Evolutionary conservation across 352 stramenopile species (phyloP).

Genomic region (Globisporangium spinosum): DNA sequence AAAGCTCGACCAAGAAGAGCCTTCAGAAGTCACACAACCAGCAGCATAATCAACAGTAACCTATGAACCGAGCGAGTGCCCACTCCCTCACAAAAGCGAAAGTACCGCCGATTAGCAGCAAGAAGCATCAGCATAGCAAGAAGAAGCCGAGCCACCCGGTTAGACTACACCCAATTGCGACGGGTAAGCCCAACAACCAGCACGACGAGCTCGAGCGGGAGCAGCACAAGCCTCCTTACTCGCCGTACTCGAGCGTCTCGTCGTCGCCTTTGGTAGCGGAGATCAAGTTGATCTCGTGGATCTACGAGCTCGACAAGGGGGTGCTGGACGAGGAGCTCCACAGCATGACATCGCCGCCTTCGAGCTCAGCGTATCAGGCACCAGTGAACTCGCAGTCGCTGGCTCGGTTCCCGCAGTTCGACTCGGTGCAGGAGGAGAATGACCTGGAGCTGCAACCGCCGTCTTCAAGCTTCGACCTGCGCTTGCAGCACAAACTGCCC

Average conservation of each 20-base stretch:
- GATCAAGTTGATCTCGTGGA: slow-evolving; percentile 60
- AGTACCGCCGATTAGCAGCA: slow-evolving; percentile 1
- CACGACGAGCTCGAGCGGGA: slow-evolving; percentile 20
- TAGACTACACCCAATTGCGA: slow-evolving; percentile 26
- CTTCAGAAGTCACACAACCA: slow-evolving; percentile 7
- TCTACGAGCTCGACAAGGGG: slow-evolving; percentile 39
- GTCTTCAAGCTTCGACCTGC: slow-evolving; percentile 11
- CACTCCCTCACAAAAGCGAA: not conserved
- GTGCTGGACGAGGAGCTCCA: slow-evolving; percentile 28
- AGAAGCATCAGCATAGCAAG: slow-evolving; percentile 9
- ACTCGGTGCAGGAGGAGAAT: slow-evolving; percentile 20
- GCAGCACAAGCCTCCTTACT: slow-evolving; percentile 1
- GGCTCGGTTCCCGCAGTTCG: slow-evolving; percentile 16
- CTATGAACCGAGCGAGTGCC: not conserved
- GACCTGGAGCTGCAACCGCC: slow-evolving; percentile 18
- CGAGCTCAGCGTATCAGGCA: not conserved
- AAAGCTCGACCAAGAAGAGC: not conserved
- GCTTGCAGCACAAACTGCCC: slow-evolving; percentile 25
- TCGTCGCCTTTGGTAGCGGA: slow-evolving; percentile 44
- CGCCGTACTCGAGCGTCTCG: slow-evolving; percentile 3
- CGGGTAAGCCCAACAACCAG: slow-evolving; percentile 27
- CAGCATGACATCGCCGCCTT: not conserved
- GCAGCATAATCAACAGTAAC: slow-evolving; percentile 2
- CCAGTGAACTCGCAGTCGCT: not conserved
- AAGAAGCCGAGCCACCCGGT: slow-evolving; percentile 12